Percentiles rank a stretch among this genome's conserved stretches.
Conservation (phyloP, 2,329 filamentous ascomycete species). For the Neofusicoccum kwambonambiense region DNA sequence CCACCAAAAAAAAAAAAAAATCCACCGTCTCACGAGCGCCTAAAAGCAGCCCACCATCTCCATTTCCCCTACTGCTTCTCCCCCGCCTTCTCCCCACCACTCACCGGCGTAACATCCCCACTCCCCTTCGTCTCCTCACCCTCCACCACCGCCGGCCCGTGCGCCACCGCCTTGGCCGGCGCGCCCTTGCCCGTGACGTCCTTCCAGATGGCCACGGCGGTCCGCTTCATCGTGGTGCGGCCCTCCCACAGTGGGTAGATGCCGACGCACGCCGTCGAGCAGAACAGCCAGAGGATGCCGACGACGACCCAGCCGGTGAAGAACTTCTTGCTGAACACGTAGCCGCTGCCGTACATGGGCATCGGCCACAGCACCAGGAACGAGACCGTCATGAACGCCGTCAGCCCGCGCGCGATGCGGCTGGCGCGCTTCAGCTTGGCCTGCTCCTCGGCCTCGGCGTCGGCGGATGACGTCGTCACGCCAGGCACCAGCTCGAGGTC, state of each 20-base stretch:
- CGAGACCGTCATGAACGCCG: slow-evolving; percentile 64
- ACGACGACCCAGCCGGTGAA: slow-evolving; percentile 75
- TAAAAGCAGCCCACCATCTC: too few relatives aligned
- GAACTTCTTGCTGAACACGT: slow-evolving; percentile 79
- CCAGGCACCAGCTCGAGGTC: slow-evolving; percentile 61
- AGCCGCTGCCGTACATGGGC: slow-evolving; percentile 80
- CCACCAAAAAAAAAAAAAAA: too few relatives aligned
- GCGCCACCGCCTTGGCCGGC: neutral
- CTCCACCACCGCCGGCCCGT: neutral
- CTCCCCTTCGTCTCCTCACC: neutral
- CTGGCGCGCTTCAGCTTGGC: slow-evolving; percentile 43
- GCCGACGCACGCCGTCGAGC: slow-evolving; percentile 69
- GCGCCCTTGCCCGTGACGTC: slow-evolving; percentile 48
- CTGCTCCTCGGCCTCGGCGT: slow-evolving; percentile 34
- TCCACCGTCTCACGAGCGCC: too few relatives aligned
- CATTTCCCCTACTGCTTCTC: too few relatives aligned
- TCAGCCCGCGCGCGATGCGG: slow-evolving; percentile 56
- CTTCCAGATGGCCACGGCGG: slow-evolving; percentile 59
- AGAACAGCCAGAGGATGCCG: slow-evolving; percentile 74
- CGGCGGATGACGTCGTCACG: slow-evolving; percentile 24
- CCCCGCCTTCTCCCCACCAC: neutral
- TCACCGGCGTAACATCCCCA: slow-evolving; percentile 1
- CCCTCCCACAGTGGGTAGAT: slow-evolving; percentile 82
- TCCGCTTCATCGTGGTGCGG: slow-evolving; percentile 62
- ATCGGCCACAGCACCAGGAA: slow-evolving; percentile 87